phyloP scores from a whole-genome alignment of 1,139 yeast genomes.

The Nematodospora anomalae region DNA sequence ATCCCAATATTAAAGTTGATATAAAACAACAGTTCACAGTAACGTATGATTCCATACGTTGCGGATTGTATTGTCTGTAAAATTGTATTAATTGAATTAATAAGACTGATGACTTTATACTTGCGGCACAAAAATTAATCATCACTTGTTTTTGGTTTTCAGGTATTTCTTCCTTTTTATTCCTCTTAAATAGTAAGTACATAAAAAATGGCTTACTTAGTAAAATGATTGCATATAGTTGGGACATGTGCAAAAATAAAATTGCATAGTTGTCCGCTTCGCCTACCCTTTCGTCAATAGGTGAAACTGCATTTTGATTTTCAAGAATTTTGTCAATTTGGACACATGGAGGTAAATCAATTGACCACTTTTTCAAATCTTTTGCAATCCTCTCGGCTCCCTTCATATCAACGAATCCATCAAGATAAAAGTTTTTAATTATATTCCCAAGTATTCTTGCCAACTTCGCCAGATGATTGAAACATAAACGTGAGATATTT shows the following conservation, averaged over 20 bases:
- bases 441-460: conserved; percentile 30
- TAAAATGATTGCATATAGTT: conserved; percentile 39
- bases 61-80: conserved; percentile 14
- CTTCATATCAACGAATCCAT: conserved; percentile 31
- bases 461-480: conserved; percentile 15
- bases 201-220: conserved; percentile 48
- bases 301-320: no score
- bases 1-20: conserved; percentile 16
- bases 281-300: no score
- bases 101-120: conserved; percentile 18
- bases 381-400: conserved; percentile 37
- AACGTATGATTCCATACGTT: conserved; percentile 17
- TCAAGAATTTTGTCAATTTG: conserved; percentile 25
- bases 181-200: conserved; percentile 16
- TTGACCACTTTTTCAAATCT: conserved; percentile 36
- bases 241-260: conserved; percentile 36
- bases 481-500: conserved; percentile 4
- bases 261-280: conserved; percentile 9
- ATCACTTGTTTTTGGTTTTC: conserved; percentile 14
- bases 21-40: conserved; percentile 15
- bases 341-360: conserved; percentile 26
- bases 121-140: conserved; percentile 17
- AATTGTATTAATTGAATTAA: conserved; percentile 18
- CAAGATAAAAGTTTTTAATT: conserved; percentile 22
- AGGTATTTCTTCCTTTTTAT: conserved; percentile 1